A percentile compares a stretch with the other conserved stretches of the same genome.
These are phyloP conservation scores for Antarctomyces pellizariae DNA, from an alignment of 495 filamentous ascomycete genomes.

Conservation along the genomic window DNA sequence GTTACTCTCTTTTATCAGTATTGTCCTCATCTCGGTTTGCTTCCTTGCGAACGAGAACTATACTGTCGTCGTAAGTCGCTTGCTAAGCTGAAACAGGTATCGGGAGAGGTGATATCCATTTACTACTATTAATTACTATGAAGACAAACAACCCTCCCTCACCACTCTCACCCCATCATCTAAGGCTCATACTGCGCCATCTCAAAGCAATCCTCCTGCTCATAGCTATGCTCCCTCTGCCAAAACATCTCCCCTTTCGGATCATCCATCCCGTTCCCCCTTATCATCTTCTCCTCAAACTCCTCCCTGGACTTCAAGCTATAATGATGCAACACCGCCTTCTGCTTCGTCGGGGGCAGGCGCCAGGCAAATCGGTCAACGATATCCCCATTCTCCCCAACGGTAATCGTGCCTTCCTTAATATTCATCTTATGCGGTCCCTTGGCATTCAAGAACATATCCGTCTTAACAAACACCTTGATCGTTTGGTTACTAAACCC, in stretches of 20 bases:
- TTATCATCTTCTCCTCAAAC: slow-evolving; percentile 7
- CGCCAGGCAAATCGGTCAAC: slow-evolving; percentile 1
- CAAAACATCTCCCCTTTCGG: slow-evolving; percentile 3
- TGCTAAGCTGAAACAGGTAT: too few species aligned
- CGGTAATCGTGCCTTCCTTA: slow-evolving; percentile 3
- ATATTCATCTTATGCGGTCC: slow-evolving; percentile 1
- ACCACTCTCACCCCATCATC: too few species aligned
- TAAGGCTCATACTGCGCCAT: too few species aligned
- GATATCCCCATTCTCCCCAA: slow-evolving; percentile 7
- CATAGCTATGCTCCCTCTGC: too few species aligned
- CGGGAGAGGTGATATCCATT: too few species aligned
- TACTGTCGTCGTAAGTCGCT: too few species aligned
- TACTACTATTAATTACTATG: too few species aligned
- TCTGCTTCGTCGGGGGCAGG: slow-evolving; percentile 3
- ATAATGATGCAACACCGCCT: slow-evolving; percentile 8
- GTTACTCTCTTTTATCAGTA: too few species aligned
- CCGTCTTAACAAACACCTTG: slow-evolving; percentile 3
- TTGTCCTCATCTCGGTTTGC: too few species aligned
- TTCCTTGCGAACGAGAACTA: too few species aligned
- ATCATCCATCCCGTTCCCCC: slow-evolving; percentile 3
- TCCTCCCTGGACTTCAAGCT: slow-evolving; percentile 6
- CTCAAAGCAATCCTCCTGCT: too few species aligned
- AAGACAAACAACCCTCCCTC: too few species aligned
- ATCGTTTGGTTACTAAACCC: slow-evolving; percentile 1
- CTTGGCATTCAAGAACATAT: not conserved